Base-by-base conservation (phyloP, 495 filamentous ascomycete species). In the Penicillium verhagenii region DNA sequence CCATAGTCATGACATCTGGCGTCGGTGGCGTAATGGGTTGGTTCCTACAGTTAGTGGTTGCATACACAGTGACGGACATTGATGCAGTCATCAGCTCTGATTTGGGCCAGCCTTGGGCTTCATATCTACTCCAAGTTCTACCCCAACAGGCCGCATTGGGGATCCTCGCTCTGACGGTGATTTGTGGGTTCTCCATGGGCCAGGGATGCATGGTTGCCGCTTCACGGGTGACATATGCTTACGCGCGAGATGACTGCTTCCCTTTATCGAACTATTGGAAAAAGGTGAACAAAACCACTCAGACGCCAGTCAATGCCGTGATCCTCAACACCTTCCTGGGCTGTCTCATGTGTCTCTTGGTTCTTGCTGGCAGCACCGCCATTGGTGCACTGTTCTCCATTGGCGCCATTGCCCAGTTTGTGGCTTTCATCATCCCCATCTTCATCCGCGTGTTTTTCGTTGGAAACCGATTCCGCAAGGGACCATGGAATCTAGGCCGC, bases 131-230 rank as follows among this genome's bases (percentile, higher is more conserved):
- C 16, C 87, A 91, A 61, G 77, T 88, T 31, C 71, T 92, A 58
- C 84, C 86, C 0, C 77, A 82, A 58, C 84, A 83, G 20, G 80
- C 75, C 1, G 83, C 84, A n/a, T 73, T 90, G 9, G 83, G 81
- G 4, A 82, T 90, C 54, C 79, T 91, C 7, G 72, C 78, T 3
- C 68, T 92, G 28, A 92, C 87, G 4, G 89, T 92, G 61, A 72
- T 90, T 45, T 89, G 87, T 61, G 86, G 84, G 3, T 92, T 89
- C 68, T 86, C 80, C 16, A 91, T 91, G 88, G 88, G 88, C 18
- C 88, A 92, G 72, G 88, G 86, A 2, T 90, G 86, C 68, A 90
- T 90, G 88, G 86, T 92, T 25, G 87, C 88, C 13, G 88, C 88
- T 3, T 88, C 85, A 6, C 77, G 88, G 47, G 88, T 92, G 23